Percentiles rank a stretch among this genome's conserved stretches.
Conservation (phyloP, 495 filamentous ascomycete genomes). For the Xylaria telfairii region DNA sequence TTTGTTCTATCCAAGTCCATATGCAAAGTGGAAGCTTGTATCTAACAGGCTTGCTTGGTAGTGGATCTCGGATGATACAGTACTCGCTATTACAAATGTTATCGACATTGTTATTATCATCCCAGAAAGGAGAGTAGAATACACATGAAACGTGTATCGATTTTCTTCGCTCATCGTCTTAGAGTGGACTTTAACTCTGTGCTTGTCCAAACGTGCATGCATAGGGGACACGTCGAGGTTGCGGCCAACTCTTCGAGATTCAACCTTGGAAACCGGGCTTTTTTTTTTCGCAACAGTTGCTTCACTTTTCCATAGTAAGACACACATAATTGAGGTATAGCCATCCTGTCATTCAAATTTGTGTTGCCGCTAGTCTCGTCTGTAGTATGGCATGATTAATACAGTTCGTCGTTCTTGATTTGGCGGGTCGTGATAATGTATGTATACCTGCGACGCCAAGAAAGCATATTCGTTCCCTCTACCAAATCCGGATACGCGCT, state of each 20-base stretch:
- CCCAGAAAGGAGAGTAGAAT: neutral
- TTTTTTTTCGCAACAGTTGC: neutral
- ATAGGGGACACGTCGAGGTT: neutral
- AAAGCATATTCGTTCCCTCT: neutral
- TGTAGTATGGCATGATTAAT: neutral
- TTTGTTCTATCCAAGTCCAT: neutral
- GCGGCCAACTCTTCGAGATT: neutral
- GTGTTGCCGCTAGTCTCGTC: neutral
- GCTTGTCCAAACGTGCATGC: conserved; percentile 3
- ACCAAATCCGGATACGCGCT: conserved; percentile 5
- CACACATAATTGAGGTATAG: neutral
- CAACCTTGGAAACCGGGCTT: neutral
- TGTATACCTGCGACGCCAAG: conserved; percentile 4
- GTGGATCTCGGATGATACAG: neutral
- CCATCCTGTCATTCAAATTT: neutral
- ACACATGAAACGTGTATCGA: conserved; percentile 22
- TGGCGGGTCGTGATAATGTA: neutral
- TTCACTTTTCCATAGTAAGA: neutral
- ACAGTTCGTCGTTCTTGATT: neutral
- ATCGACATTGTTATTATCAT: neutral
- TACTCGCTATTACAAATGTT: conserved; percentile 3
- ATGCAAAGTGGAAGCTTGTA: neutral
- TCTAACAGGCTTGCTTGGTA: neutral
- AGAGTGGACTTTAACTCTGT: conserved; percentile 13
- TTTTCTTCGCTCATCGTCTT: conserved; percentile 21